Evolutionary conservation across 768 basidiomycete species (phyloP).

Genomic region (Boletellus emodensis): DNA sequence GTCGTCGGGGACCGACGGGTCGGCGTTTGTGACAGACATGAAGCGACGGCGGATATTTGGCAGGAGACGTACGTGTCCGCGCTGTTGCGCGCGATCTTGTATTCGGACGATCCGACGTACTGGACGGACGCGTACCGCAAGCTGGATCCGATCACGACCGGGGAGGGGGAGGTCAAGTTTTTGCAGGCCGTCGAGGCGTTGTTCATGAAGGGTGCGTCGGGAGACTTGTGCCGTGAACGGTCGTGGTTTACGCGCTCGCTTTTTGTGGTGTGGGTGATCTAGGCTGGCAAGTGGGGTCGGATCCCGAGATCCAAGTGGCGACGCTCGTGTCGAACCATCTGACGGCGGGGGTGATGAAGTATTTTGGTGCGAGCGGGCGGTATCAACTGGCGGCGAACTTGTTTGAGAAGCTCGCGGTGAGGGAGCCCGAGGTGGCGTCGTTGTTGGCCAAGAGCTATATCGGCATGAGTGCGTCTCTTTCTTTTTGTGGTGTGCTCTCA

Average conservation of each 20-base stretch:
- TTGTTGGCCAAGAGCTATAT: slow-evolving; percentile 87
- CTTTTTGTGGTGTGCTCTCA: not conserved
- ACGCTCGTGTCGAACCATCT: slow-evolving; percentile 96
- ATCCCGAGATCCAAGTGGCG: slow-evolving; percentile 98
- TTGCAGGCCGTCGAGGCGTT: slow-evolving; percentile 85
- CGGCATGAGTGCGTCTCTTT: slow-evolving; percentile 81
- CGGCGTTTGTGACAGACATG: slow-evolving; percentile 46
- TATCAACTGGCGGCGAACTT: slow-evolving; percentile 87
- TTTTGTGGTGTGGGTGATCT: not conserved
- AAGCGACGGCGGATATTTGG: slow-evolving; percentile 91
- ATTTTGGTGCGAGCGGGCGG: slow-evolving; percentile 90
- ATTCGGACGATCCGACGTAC: slow-evolving; percentile 93
- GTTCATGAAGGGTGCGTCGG: slow-evolving; percentile 70
- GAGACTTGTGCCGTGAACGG: not conserved
- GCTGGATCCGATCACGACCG: slow-evolving; percentile 87
- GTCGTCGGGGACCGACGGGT: too few species aligned
- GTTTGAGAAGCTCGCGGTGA: slow-evolving; percentile 84
- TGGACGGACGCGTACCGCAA: slow-evolving; percentile 91
- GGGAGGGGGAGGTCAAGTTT: slow-evolving; percentile 86
- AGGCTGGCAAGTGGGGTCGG: slow-evolving; percentile 99
- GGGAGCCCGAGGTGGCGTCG: slow-evolving; percentile 86
- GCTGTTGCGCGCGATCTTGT: slow-evolving; percentile 83
- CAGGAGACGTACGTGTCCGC: slow-evolving; percentile 97
- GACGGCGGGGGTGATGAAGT: slow-evolving; percentile 92
- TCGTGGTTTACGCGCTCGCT: not conserved